A percentile compares a stretch with the other conserved stretches of the same genome.
Conservation (phyloP, 164 flowering plant species). For the Kingdonia uniflora region DNA sequence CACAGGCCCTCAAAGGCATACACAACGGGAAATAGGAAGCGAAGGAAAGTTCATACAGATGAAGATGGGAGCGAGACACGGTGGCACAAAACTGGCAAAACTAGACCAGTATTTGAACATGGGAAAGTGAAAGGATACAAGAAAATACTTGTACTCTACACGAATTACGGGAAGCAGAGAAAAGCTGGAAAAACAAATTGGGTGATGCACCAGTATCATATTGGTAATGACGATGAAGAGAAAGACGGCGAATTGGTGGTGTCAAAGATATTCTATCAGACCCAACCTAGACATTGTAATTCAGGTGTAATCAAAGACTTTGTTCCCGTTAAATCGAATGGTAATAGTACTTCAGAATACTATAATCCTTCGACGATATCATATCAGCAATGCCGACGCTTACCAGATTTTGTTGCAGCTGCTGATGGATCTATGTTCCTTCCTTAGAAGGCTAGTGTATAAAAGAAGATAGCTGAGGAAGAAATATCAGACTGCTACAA, state of each 20-base stretch:
- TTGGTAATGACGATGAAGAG: constrained; percentile 81
- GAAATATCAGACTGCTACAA: too few species aligned
- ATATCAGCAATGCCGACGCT: constrained; percentile 27
- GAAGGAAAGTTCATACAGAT: constrained; percentile 75
- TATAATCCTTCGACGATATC: constrained; percentile 22
- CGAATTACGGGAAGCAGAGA: constrained; percentile 78
- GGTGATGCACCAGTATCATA: constrained; percentile 98
- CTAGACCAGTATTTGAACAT: constrained; percentile 46
- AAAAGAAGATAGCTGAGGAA: too few species aligned
- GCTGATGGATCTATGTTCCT: constrained; percentile 51
- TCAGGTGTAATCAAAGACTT: constrained; percentile 19
- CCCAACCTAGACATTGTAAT: constrained; percentile 84
- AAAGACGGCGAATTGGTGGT: constrained; percentile 87
- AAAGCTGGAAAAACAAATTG: constrained; percentile 93
- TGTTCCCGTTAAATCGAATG: constrained; percentile 9
- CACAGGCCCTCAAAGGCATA: constrained; percentile 94
- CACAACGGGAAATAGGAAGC: constrained; percentile 87
- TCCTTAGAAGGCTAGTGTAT: constrained; percentile 10
- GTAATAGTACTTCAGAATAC: constrained; percentile 23
- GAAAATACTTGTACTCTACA: constrained; percentile 86
- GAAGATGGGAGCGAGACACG: constrained; percentile 81
- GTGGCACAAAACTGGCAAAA: constrained; percentile 98
- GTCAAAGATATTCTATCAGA: constrained; percentile 90
- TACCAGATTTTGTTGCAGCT: constrained; percentile 43
- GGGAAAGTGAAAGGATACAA: constrained; percentile 67